phyloP scores from a whole-genome alignment of 495 filamentous ascomycete species.

The Neurospora hispaniola region DNA sequence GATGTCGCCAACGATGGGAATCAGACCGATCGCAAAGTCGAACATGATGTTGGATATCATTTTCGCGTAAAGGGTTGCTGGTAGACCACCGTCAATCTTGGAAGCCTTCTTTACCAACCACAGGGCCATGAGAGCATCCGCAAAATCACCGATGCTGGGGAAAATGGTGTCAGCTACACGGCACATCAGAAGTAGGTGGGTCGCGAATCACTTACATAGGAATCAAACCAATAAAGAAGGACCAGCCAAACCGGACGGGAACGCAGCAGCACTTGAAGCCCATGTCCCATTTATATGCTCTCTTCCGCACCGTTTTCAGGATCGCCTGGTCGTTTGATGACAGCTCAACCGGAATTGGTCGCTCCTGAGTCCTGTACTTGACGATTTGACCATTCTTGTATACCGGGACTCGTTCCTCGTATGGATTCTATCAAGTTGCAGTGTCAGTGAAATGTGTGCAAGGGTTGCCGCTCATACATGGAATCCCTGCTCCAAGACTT shows the following conservation, averaged over 20 bases:
- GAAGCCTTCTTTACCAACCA: conserved; percentile 58
- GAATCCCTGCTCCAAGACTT: conserved; percentile 12
- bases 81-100: conserved; percentile 62
- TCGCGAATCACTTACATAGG: conserved; percentile 50
- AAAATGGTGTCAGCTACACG: neutral
- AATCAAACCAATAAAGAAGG: conserved; percentile 66
- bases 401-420: conserved; percentile 62
- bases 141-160: conserved; percentile 59
- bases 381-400: conserved; percentile 43
- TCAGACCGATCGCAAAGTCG: conserved; percentile 71
- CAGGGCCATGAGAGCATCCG: conserved; percentile 58
- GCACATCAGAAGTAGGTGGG: neutral
- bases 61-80: conserved; percentile 35
- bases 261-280: conserved; percentile 57
- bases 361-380: conserved; percentile 57
- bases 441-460: neutral
- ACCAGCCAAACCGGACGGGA: conserved; percentile 73
- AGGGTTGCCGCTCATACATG: neutral
- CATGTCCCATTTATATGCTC: conserved; percentile 76
- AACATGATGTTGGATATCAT: conserved; percentile 72
- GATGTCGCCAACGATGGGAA: conserved; percentile 80
- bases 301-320: conserved; percentile 66
- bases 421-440: conserved; percentile 46
- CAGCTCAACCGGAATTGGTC: conserved; percentile 59
- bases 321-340: conserved; percentile 69